A percentile compares a stretch with the other conserved stretches of the same genome.
These are phyloP conservation scores for Ramaria rubella DNA, from an alignment of 768 basidiomycete genomes.

Conservation along the genomic window DNA sequence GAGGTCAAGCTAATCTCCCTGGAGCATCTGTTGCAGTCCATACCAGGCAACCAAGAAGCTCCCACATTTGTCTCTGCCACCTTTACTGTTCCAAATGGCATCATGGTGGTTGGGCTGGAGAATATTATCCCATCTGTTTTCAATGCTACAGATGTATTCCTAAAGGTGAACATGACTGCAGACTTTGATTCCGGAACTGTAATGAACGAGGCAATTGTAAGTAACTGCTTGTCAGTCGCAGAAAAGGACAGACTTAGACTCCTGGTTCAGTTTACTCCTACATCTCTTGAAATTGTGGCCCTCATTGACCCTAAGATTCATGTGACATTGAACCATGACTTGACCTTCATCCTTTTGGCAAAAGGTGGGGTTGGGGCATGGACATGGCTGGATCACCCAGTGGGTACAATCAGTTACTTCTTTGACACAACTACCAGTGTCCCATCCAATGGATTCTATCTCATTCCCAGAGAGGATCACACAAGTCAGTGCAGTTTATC, in stretches of 20 bases:
- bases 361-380: slow-evolving; percentile 48
- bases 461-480: slow-evolving; percentile 47
- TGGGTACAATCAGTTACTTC: slow-evolving; percentile 48
- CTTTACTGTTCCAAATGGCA: slow-evolving; percentile 40
- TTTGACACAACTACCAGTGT: slow-evolving; percentile 35
- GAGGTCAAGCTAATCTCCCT: slow-evolving; percentile 39
- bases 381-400: slow-evolving; percentile 56
- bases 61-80: slow-evolving; percentile 37
- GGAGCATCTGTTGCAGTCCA: slow-evolving; percentile 22
- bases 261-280: no score
- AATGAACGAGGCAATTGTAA: slow-evolving; percentile 47
- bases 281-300: slow-evolving; percentile 39
- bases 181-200: slow-evolving; percentile 34
- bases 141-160: slow-evolving; percentile 40
- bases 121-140: slow-evolving; percentile 40
- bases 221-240: slow-evolving; percentile 29
- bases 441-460: slow-evolving; percentile 48
- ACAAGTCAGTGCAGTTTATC: slow-evolving; percentile 35
- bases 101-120: slow-evolving; percentile 34
- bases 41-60: slow-evolving; percentile 18
- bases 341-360: slow-evolving; percentile 48
- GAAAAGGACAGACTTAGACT: no score
- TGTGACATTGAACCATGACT: slow-evolving; percentile 25
- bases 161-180: slow-evolving; percentile 45
- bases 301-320: slow-evolving; percentile 46